Base-by-base conservation (phyloP, 805 yeast species). In the Candida coleopterorum region DNA sequence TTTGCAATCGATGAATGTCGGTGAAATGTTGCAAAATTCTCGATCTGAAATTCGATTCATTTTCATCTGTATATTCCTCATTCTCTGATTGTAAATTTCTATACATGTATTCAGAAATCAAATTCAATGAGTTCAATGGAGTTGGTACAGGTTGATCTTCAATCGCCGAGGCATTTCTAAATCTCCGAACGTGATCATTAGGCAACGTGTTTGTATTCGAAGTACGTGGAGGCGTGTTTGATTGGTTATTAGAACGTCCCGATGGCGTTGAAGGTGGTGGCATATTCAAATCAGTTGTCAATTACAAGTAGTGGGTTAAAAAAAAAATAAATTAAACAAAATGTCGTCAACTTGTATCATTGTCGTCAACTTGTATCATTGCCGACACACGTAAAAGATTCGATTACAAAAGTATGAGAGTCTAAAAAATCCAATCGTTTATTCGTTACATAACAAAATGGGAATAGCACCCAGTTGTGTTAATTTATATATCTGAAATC, bases 401-500 rank as follows among this genome's bases (percentile, higher is more conserved):
- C n/a, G n/a, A n/a, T n/a, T n/a, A n/a, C n/a, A n/a, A n/a, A n/a
- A n/a, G n/a, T n/a, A n/a, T n/a, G n/a, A n/a, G n/a, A n/a, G n/a
- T n/a, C n/a, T n/a, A n/a, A n/a, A n/a, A n/a, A n/a, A n/a, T n/a
- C n/a, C n/a, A n/a, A n/a, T 20, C 22, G 22, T 20, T 9, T 20
- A 20, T 20, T 27, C 30, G 30, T 27, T 27, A 17, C n/a, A 17
- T 27, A n/a, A 27, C 17, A 12, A 14, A 16, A 16, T 16, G 9
- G 6, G 9, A 6, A 27, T 16, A 30, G 26, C 20, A 30, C 8
- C 33, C 33, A 20, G 33, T 30, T 30, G 33, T 22, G 18, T 37
- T 55, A 63, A 34, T 48, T 47, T 41, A 64, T 53, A 48, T 53
- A 72, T 48, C 72, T 67, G 41, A 70, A 72, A 28, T 62, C 71